Percentiles rank a stretch among this genome's conserved stretches.
Conservation (phyloP, 2,329 filamentous ascomycete species). For the Cladosporium sp. region DNA sequence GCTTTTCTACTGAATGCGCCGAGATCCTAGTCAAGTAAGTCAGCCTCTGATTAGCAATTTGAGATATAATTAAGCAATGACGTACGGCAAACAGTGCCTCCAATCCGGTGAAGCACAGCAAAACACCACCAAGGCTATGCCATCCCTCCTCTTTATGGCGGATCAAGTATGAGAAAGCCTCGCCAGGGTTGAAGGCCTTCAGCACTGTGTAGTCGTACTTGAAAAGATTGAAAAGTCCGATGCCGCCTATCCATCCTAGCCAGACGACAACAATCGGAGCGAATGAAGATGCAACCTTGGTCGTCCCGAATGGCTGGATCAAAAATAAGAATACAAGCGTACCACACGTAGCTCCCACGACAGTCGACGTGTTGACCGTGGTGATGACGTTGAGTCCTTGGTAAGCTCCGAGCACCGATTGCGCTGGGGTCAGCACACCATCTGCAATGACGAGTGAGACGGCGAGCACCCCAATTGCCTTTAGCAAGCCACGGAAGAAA, state of each 20-base stretch:
- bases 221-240: constrained; percentile 55
- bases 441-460: constrained; percentile 64
- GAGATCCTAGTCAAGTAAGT: constrained; percentile 43
- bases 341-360: constrained; percentile 58
- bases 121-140: constrained; percentile 58
- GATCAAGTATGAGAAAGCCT: constrained; percentile 55
- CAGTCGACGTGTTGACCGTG: constrained; percentile 49
- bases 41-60: neutral
- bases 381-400: constrained; percentile 54
- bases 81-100: constrained; percentile 63
- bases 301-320: constrained; percentile 59
- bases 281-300: constrained; percentile 54
- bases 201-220: constrained; percentile 44
- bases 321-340: constrained; percentile 59
- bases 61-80: neutral
- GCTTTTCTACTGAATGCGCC: constrained; percentile 61
- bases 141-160: constrained; percentile 56
- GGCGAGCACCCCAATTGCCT: constrained; percentile 57
- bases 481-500: constrained; percentile 48
- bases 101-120: constrained; percentile 71
- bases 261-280: constrained; percentile 63
- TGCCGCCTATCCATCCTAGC: constrained; percentile 57
- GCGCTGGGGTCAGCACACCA: constrained; percentile 62
- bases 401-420: constrained; percentile 63
- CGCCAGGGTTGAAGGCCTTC: constrained; percentile 50